These are phyloP conservation scores for Paraphoma chrysanthemicola DNA, from an alignment of 2,329 filamentous ascomycete species.

Conservation along the genomic window DNA sequence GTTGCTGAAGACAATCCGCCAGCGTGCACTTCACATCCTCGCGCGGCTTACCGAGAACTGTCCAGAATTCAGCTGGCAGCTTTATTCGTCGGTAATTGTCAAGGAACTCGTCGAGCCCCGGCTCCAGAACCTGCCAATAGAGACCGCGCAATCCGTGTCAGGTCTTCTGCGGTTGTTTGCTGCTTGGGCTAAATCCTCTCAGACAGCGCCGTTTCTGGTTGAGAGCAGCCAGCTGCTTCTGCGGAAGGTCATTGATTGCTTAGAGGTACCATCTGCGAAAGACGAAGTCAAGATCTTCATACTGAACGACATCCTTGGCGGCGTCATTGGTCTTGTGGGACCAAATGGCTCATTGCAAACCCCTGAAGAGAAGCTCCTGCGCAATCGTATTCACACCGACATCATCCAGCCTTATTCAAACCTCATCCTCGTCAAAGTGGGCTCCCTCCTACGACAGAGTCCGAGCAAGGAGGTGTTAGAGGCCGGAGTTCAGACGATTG, in stretches of 20 bases:
- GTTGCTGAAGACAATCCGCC: conserved; percentile 70
- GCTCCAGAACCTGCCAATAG: conserved; percentile 77
- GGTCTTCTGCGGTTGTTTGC: conserved; percentile 80
- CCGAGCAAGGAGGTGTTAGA: conserved; percentile 78
- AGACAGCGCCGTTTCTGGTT: conserved; percentile 73
- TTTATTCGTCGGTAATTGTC: conserved; percentile 74
- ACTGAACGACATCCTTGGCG: conserved; percentile 74
- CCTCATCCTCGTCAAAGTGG: conserved; percentile 64
- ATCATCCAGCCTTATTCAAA: conserved; percentile 72
- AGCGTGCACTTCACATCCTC: conserved; percentile 81
- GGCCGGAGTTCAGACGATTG: conserved; percentile 78
- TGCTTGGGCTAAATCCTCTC: conserved; percentile 76
- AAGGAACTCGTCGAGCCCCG: conserved; percentile 78
- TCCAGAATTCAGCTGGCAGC: conserved; percentile 72
- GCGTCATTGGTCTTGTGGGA: conserved; percentile 28
- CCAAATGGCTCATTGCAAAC: conserved; percentile 12
- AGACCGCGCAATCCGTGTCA: conserved; percentile 90
- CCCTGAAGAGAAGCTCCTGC: conserved; percentile 64
- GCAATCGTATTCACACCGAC: conserved; percentile 42
- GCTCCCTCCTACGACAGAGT: conserved; percentile 61
- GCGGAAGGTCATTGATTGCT: conserved; percentile 72
- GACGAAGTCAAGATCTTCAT: conserved; percentile 87
- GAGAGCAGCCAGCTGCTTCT: conserved; percentile 67
- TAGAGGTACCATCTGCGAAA: conserved; percentile 76
- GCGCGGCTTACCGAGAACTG: conserved; percentile 79